These are phyloP conservation scores for Pulicaria dysenterica DNA, from an alignment of 129 eudicot species.

Conservation along the genomic window DNA sequence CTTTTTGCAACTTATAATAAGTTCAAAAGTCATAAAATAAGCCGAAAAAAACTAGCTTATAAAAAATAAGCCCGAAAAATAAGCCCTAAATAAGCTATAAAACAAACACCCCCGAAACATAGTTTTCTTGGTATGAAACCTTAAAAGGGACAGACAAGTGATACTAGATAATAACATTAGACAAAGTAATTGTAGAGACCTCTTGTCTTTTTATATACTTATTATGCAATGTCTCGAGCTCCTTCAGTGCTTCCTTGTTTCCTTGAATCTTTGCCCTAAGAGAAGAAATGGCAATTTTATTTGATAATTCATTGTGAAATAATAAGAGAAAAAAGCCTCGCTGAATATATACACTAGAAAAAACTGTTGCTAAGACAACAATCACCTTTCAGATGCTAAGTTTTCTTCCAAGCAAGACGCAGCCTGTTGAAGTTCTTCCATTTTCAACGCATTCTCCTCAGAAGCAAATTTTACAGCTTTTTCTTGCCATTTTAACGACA, in stretches of 20 bases:
- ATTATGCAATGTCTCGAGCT: slow-evolving; percentile 74
- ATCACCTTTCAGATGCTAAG: slow-evolving; percentile 67
- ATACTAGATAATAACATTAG: not conserved
- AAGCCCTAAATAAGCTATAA: too few species aligned
- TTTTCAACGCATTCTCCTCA: slow-evolving; percentile 56
- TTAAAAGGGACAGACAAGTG: not conserved
- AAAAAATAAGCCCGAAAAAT: too few species aligned
- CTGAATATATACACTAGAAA: not conserved
- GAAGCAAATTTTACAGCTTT: slow-evolving; percentile 73
- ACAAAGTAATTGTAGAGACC: slow-evolving; percentile 41
- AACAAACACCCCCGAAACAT: too few species aligned
- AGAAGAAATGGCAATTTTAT: not conserved
- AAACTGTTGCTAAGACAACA: slow-evolving; percentile 6
- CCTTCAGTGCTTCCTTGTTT: slow-evolving; percentile 60
- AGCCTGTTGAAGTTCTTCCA: slow-evolving; percentile 52
- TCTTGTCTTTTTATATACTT: slow-evolving; percentile 77
- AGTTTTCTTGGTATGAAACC: not conserved
- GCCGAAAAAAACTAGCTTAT: too few species aligned
- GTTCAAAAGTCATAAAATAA: too few species aligned
- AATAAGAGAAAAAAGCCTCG: not conserved
- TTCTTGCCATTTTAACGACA: slow-evolving; percentile 92
- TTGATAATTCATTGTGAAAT: slow-evolving; percentile 7
- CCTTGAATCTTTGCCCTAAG: slow-evolving; percentile 76
- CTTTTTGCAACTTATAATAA: too few species aligned
- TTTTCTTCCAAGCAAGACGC: slow-evolving; percentile 57